These are phyloP conservation scores for Wickerhamomyces strasburgensis DNA, from an alignment of 805 yeast genomes.

Conservation along the genomic window DNA sequence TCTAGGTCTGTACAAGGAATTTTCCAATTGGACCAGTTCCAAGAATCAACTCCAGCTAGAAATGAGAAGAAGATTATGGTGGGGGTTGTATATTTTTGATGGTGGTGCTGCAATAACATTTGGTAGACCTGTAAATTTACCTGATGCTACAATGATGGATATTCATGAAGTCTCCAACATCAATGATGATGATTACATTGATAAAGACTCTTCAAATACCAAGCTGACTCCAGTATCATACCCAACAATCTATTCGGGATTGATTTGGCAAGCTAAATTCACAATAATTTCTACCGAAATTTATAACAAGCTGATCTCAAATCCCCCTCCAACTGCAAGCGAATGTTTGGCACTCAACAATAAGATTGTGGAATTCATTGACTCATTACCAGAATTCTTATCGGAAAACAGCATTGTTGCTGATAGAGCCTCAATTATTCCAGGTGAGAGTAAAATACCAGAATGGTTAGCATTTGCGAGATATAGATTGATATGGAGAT, in stretches of 20 bases:
- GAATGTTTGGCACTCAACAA: constrained; percentile 47
- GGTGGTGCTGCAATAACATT: constrained; percentile 59
- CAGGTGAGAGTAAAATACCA: constrained; percentile 27
- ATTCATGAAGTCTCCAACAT: constrained; percentile 46
- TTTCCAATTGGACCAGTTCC: constrained; percentile 35
- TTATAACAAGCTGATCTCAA: constrained; percentile 42
- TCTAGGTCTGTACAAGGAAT: constrained; percentile 56
- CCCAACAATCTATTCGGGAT: constrained; percentile 56
- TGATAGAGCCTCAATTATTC: constrained; percentile 19
- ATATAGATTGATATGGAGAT: constrained; percentile 53
- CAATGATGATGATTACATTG: constrained; percentile 34
- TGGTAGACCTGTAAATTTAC: constrained; percentile 59
- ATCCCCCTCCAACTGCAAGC: constrained; percentile 41
- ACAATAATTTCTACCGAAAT: constrained; percentile 43
- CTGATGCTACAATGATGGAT: constrained; percentile 42
- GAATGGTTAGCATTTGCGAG: constrained; percentile 53
- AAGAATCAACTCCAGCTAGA: constrained; percentile 43
- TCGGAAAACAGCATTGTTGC: constrained; percentile 35
- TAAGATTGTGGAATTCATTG: constrained; percentile 36
- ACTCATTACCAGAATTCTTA: constrained; percentile 43
- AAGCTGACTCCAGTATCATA: constrained; percentile 22
- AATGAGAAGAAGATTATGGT: constrained; percentile 59
- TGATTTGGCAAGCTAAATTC: constrained; percentile 50
- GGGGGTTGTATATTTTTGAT: constrained; percentile 62
- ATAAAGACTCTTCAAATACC: constrained; percentile 13